Conservation (phyloP, 2,329 filamentous ascomycete species). For the Leptographium flavum region DNA sequence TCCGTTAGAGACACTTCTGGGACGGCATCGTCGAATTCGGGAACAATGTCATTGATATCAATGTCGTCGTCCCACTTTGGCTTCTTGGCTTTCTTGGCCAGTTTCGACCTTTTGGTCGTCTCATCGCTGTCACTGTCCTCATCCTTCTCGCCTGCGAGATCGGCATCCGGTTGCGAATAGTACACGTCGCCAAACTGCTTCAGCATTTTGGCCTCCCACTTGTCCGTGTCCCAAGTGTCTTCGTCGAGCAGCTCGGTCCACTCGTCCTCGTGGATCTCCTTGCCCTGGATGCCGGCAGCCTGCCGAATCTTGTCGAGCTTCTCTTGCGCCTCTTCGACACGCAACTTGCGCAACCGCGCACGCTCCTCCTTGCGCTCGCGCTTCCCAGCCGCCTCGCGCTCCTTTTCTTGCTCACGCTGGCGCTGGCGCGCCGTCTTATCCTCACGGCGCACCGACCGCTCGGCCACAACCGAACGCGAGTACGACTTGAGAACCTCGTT, state of each 20-base stretch:
- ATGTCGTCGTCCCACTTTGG: conserved; percentile 95
- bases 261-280: conserved; percentile 55
- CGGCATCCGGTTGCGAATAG: conserved; percentile 58
- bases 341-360: conserved; percentile 70
- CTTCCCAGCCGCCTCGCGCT: conserved; percentile 67
- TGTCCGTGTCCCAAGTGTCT: conserved; percentile 75
- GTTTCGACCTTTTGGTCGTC: conserved; percentile 39
- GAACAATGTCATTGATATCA: conserved; percentile 83
- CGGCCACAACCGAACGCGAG: conserved; percentile 69
- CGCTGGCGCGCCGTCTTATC: conserved; percentile 65
- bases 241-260: conserved; percentile 76
- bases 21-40: conserved; percentile 61
- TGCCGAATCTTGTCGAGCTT: conserved; percentile 82
- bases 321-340: conserved; percentile 77
- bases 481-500: conserved; percentile 84
- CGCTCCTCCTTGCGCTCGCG: conserved; percentile 64
- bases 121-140: conserved; percentile 28
- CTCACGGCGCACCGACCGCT: conserved; percentile 74
- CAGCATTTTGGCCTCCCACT: conserved; percentile 85
- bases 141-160: conserved; percentile 24
- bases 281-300: conserved; percentile 65
- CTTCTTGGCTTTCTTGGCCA: conserved; percentile 58
- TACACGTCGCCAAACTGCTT: conserved; percentile 82
- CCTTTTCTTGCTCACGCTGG: conserved; percentile 62
- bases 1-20: conserved; percentile 44